phyloP scores from a whole-genome alignment of 2,329 filamentous ascomycete genomes.

The Trichophaea hybrida region DNA sequence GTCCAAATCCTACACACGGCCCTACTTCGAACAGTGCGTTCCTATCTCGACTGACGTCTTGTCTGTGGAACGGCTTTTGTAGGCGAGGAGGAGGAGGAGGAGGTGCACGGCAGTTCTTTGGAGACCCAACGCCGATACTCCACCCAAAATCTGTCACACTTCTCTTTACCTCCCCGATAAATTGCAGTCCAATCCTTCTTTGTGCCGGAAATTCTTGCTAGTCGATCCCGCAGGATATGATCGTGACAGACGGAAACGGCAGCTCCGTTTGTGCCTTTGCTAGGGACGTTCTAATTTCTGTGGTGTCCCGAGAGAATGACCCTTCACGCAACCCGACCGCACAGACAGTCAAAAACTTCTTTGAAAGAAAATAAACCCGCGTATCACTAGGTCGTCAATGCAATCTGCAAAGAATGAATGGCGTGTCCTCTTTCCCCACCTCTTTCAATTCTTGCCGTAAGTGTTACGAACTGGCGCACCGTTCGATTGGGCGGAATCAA shows the following conservation, averaged over 20 bases:
- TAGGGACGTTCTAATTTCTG: neutral
- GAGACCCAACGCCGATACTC: too few species aligned
- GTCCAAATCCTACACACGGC: too few species aligned
- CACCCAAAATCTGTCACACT: too few species aligned
- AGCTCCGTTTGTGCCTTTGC: neutral
- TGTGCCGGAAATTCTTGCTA: too few species aligned
- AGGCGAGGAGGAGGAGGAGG: too few species aligned
- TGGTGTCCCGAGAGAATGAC: neutral
- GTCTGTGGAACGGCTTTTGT: too few species aligned
- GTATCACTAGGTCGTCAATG: neutral
- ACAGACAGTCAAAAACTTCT: neutral
- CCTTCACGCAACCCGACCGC: neutral
- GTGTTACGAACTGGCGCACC: neutral
- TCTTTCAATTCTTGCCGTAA: neutral
- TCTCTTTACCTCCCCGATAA: too few species aligned
- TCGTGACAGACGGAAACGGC: neutral
- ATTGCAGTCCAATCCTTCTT: too few species aligned
- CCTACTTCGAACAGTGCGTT: too few species aligned
- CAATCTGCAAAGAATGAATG: neutral
- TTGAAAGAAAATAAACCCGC: neutral
- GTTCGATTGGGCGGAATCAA: neutral
- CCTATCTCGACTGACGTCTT: too few species aligned
- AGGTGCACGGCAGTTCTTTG: too few species aligned
- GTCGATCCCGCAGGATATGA: neutral
- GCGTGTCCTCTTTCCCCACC: neutral